These are phyloP conservation scores for Exserohilum rostratum DNA, from an alignment of 2,329 filamentous ascomycete species.

Conservation along the genomic window DNA sequence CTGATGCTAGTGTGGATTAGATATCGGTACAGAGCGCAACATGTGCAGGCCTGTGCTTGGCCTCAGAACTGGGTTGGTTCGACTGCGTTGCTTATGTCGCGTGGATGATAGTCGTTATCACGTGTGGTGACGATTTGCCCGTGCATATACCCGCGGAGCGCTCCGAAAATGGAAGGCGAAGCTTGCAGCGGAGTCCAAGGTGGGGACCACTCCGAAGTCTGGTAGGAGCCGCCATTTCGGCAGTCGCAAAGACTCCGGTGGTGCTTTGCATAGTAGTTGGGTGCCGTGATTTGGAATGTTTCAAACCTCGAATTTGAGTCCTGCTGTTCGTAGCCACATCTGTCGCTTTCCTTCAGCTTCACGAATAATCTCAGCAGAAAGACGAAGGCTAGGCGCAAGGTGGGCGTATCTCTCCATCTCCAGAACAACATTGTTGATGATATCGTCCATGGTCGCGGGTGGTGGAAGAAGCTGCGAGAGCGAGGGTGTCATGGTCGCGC, in stretches of 20 bases:
- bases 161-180: constrained; percentile 2
- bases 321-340: constrained; percentile 57
- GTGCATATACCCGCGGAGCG: constrained; percentile 1
- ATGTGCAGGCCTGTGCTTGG: constrained; percentile 16
- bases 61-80: constrained; percentile 14
- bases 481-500: constrained; percentile 78
- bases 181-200: neutral
- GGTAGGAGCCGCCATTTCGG: neutral
- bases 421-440: constrained; percentile 77
- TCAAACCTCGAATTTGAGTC: constrained; percentile 48
- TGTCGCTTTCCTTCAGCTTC: constrained; percentile 75
- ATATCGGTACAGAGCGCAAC: neutral
- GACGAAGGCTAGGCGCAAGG: constrained; percentile 74
- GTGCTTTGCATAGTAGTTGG: neutral
- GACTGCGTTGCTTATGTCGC: constrained; percentile 9
- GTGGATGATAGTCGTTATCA: constrained; percentile 7
- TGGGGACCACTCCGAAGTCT: neutral
- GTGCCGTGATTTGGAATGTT: neutral
- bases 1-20: neutral
- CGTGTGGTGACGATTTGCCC: constrained; percentile 6
- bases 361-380: constrained; percentile 80
- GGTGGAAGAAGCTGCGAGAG: constrained; percentile 69
- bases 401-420: constrained; percentile 77
- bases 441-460: constrained; percentile 67
- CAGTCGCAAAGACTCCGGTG: neutral